Evolutionary conservation across 495 filamentous ascomycete species (phyloP).

Genomic region (Hypoxylon fragiforme): DNA sequence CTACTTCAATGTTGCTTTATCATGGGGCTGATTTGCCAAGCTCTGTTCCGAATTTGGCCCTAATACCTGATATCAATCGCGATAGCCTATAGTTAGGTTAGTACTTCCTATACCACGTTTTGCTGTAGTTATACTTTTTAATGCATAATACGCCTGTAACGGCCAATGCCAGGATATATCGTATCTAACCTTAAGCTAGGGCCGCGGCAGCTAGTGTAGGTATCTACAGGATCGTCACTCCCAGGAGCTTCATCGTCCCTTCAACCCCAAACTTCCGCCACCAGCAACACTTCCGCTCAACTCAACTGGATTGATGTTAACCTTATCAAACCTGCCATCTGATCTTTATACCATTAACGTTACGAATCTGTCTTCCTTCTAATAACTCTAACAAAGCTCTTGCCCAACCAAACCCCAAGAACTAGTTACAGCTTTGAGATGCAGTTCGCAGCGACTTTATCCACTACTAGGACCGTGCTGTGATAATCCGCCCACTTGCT

Average conservation of each 20-base stretch:
- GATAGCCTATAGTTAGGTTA: too few relatives aligned
- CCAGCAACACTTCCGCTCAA: not conserved
- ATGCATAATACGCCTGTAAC: conserved; percentile 3
- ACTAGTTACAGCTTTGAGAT: conserved; percentile 19
- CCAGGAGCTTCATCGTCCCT: conserved; percentile 30
- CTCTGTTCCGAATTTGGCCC: too few relatives aligned
- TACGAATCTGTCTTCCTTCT: too few relatives aligned
- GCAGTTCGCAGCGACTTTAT: conserved; percentile 12
- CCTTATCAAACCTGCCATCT: not conserved
- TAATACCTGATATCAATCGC: too few relatives aligned
- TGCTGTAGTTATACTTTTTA: too few relatives aligned
- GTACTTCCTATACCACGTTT: too few relatives aligned
- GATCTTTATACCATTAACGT: too few relatives aligned
- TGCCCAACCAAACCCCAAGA: not conserved
- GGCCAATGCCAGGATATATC: too few relatives aligned
- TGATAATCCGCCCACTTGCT: conserved; percentile 14
- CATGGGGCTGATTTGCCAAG: too few relatives aligned
- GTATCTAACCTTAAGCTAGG: conserved; percentile 14
- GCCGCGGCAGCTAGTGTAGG: conserved; percentile 7
- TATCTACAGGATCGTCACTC: conserved; percentile 17
- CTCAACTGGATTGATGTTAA: not conserved
- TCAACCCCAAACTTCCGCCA: conserved; percentile 14
- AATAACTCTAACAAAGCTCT: too few relatives aligned
- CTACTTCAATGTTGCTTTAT: too few relatives aligned
- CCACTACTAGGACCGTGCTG: conserved; percentile 6